Conservation (phyloP, 805 yeast genomes). For the Sugiyamaella mastotermitis region DNA sequence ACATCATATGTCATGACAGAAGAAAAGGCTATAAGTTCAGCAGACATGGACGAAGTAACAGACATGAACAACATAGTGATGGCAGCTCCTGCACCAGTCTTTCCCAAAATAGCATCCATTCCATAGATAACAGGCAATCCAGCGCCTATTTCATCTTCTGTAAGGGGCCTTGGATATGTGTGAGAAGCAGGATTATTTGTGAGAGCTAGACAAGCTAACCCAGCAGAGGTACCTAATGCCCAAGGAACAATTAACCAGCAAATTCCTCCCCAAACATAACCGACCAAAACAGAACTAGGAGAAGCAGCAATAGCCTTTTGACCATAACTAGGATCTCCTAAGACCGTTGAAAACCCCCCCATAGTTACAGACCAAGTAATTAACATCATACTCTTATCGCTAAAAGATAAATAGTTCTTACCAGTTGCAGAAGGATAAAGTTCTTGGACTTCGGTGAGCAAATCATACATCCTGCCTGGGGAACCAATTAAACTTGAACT, state of each 20-base stretch:
- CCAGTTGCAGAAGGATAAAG: constrained; percentile 61
- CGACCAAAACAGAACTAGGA: constrained; percentile 80
- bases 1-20: constrained; percentile 82
- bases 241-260: constrained; percentile 92
- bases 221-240: constrained; percentile 76
- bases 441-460: constrained; percentile 55
- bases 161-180: constrained; percentile 63
- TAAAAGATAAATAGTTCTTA: constrained; percentile 77
- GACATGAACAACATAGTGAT: constrained; percentile 83
- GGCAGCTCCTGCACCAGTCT: constrained; percentile 82
- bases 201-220: constrained; percentile 73
- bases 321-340: constrained; percentile 82
- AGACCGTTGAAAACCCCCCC: constrained; percentile 90
- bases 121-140: constrained; percentile 67
- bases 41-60: constrained; percentile 86
- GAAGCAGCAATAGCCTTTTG: constrained; percentile 82
- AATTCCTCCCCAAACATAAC: constrained; percentile 80
- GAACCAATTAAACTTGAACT: constrained; percentile 68
- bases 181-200: constrained; percentile 71
- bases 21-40: constrained; percentile 84
- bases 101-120: constrained; percentile 79
- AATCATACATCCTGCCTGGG: constrained; percentile 74
- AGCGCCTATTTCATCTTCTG: constrained; percentile 65
- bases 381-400: constrained; percentile 92
- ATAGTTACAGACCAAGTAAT: constrained; percentile 80